phyloP scores from a whole-genome alignment of 108 stramenopile species.

The Nitzschia inconspicua region DNA sequence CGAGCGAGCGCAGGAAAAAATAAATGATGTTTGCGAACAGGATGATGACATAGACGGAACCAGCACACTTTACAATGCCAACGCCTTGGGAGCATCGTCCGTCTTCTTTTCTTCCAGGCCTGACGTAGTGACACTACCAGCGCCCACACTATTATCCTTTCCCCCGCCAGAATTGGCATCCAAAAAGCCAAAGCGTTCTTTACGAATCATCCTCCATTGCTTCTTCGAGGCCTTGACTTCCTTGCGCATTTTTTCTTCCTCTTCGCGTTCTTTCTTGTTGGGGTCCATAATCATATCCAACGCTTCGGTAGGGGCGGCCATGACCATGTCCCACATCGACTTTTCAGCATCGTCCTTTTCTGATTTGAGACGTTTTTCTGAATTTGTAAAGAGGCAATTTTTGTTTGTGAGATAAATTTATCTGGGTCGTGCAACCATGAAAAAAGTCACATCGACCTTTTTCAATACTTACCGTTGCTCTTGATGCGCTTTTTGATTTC shows the following conservation, averaged over 20 bases:
- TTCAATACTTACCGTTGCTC: constrained; percentile 1
- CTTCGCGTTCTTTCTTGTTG: constrained; percentile 82
- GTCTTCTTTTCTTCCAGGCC: constrained; percentile 25
- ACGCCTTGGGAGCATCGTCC: too few species aligned
- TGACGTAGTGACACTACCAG: constrained; percentile 1
- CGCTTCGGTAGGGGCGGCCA: constrained; percentile 62
- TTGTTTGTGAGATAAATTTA: neutral
- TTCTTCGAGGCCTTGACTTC: constrained; percentile 80
- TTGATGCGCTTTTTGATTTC: constrained; percentile 33
- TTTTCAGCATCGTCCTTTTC: constrained; percentile 71
- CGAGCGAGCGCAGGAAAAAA: neutral
- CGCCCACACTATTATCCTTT: neutral
- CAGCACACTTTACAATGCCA: too few species aligned
- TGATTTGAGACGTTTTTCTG: constrained; percentile 19
- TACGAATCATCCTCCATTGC: constrained; percentile 76
- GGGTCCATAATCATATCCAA: constrained; percentile 82
- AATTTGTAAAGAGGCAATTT: neutral
- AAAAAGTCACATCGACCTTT: too few species aligned
- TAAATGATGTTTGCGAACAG: neutral
- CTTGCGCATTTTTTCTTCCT: constrained; percentile 71
- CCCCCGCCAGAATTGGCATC: constrained; percentile 32
- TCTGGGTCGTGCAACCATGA: neutral
- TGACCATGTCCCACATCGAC: constrained; percentile 60
- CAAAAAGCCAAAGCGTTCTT: constrained; percentile 83
- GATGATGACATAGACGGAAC: neutral